Evolutionary conservation across 1,139 yeast species (phyloP), one percentile per base, ranked within the genome.

Genomic region (Geotrichum cucujoidarum): DNA sequence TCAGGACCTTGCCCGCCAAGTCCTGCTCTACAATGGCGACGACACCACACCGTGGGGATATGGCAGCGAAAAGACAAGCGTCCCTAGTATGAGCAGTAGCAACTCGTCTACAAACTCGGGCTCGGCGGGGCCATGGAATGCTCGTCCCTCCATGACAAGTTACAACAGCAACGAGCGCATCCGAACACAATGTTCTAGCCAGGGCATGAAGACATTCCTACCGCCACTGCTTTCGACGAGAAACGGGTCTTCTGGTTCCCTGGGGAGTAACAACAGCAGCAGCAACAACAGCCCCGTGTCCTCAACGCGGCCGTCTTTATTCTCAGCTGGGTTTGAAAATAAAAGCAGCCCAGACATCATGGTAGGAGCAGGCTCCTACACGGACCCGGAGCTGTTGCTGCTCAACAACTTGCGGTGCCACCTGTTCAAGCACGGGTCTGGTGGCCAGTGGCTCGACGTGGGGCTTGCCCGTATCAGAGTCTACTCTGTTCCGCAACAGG

Each of bases 331-430:
- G n/a, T 32, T 20, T 13, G 13, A 4, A 17, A 27, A 43, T 18
- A 43, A n/a, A n/a, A 37, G 34, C 17, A 16, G 21, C 8, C 31
- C 44, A 3, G 29, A 11, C 14, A 30, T 30, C 11, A n/a, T 30
- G 11, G n/a, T n/a, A n/a, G n/a, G n/a, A n/a, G n/a, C n/a, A n/a
- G n/a, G n/a, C n/a, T 45, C 30, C 38, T 51, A 21, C 42, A 51
- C 10, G 21, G 40, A 48, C 6, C 54, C 57, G 6, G 56, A 53
- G 32, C 53, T 60, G 33, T 48, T 60, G 17, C 53, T 60, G 27
- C 46, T 60, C 36, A 60, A 60, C 42, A 57, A 59, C 34, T 50
- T 60, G 31, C 50, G 59, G 32, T 58, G 62, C 52, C 54, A 54
- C 38, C 45, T 59, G 38, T 55, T 53, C 35, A 51, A 48, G 10